A percentile compares a stretch with the other conserved stretches of the same genome.
Conservation (phyloP, 768 basidiomycete genomes). For the Suillus spraguei region DNA sequence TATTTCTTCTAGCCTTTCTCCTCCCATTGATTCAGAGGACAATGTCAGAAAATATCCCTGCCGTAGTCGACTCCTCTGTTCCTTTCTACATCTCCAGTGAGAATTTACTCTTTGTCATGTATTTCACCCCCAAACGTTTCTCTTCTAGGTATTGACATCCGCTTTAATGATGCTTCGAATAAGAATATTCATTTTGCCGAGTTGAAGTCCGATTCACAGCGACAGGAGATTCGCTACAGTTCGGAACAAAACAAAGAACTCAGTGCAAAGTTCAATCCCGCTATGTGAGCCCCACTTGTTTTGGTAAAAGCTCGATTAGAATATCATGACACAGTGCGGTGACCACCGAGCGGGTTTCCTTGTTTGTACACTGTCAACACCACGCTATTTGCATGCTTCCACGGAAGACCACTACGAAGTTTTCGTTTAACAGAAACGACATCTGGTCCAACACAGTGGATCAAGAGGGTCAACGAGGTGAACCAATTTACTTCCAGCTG, state of each 20-base stretch:
- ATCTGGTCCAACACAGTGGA: conserved; percentile 2
- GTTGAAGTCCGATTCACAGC: conserved; percentile 3
- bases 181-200: conserved; percentile 9
- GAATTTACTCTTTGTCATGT: neutral
- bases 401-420: conserved; percentile 1
- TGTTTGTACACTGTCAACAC: conserved; percentile 11
- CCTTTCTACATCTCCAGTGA: conserved; percentile 4
- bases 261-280: conserved; percentile 4
- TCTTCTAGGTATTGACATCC: conserved; percentile 4
- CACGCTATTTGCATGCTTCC: neutral
- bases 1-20: neutral
- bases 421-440: conserved; percentile 7
- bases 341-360: conserved; percentile 3
- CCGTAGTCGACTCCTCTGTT: neutral
- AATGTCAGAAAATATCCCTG: neutral
- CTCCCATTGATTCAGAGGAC: neutral
- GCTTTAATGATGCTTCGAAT: conserved; percentile 7
- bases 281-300: neutral
- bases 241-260: conserved; percentile 5
- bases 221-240: neutral
- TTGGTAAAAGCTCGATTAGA: neutral
- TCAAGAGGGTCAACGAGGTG: conserved; percentile 7
- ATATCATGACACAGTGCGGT: neutral
- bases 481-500: neutral
- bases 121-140: neutral